Conservation (phyloP, 2,329 filamentous ascomycete genomes). For the Fusarium beomiforme region DNA sequence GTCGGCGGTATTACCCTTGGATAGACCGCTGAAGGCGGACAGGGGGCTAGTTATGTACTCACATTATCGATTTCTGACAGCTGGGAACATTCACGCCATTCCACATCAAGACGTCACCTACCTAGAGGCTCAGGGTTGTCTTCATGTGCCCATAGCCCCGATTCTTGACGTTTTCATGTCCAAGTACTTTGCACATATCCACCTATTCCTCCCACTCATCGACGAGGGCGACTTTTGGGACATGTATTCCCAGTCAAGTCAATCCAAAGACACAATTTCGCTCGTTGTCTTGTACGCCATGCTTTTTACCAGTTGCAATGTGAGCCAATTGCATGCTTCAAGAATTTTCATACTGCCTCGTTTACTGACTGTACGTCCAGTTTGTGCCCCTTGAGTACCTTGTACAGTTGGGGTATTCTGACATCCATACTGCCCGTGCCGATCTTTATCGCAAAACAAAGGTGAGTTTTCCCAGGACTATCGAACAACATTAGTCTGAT, state of each 20-base stretch:
- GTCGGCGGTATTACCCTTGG: neutral
- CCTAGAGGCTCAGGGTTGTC: neutral
- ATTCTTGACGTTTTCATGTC: neutral
- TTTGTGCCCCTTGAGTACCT: neutral
- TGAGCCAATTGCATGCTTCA: too few species aligned
- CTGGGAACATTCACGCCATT: neutral
- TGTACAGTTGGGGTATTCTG: neutral
- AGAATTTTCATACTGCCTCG: too few species aligned
- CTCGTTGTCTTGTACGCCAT: neutral
- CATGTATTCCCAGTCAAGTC: neutral
- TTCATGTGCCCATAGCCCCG: neutral
- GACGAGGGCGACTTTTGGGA: constrained; percentile 1
- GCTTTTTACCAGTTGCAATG: neutral
- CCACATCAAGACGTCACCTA: neutral
- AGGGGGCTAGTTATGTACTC: neutral
- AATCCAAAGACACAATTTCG: rapidly evolving
- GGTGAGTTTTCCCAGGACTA: neutral
- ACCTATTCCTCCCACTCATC: neutral
- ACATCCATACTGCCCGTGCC: neutral
- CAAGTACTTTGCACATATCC: neutral
- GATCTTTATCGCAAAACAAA: neutral
- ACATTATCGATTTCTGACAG: neutral
- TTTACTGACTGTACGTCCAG: neutral
- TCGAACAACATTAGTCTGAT: too few species aligned
- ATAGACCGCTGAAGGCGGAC: neutral